Percentiles rank a stretch among this genome's conserved stretches.
These are phyloP conservation scores for Linnemannia zychae DNA, from an alignment of 192 early-diverging fungal genomes.

Conservation along the genomic window DNA sequence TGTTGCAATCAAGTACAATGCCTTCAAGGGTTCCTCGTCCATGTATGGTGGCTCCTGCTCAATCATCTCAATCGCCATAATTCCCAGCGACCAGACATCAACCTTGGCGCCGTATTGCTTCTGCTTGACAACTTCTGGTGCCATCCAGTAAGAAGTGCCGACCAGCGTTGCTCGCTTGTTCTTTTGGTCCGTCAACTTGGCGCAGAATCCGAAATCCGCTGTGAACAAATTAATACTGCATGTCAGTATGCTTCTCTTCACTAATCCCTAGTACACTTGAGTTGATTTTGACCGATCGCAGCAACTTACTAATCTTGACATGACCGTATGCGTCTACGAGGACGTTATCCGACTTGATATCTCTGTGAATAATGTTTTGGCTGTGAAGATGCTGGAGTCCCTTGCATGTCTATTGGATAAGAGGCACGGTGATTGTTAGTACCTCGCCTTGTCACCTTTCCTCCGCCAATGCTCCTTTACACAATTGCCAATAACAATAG, in stretches of 20 bases:
- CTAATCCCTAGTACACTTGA: no score
- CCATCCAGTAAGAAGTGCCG: conserved; percentile 94
- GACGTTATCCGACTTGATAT: conserved; percentile 94
- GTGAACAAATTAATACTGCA: background rate
- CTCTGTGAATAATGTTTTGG: conserved; percentile 90
- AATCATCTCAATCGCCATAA: conserved; percentile 99
- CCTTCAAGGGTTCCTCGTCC: conserved; percentile 95
- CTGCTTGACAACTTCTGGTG: conserved; percentile 88
- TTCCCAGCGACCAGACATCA: conserved; percentile 94
- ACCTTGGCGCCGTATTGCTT: conserved; percentile 86
- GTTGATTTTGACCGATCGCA: background rate
- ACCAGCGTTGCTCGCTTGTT: conserved; percentile 92
- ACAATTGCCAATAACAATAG: background rate
- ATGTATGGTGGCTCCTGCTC: conserved; percentile 97
- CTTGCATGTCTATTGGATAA: conserved; percentile 70
- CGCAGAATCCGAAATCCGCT: conserved; percentile 95
- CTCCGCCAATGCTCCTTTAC: background rate
- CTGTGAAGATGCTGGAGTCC: conserved; percentile 88
- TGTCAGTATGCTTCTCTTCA: background rate
- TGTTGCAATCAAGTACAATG: conserved; percentile 95
- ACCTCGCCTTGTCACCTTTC: background rate
- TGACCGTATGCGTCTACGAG: conserved; percentile 85
- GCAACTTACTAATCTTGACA: conserved; percentile 80
- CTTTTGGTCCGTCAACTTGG: conserved; percentile 85
- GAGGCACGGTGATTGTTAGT: background rate